Evolutionary conservation across 805 yeast genomes (phyloP).

Genomic region (Ogataea degrootiae): DNA sequence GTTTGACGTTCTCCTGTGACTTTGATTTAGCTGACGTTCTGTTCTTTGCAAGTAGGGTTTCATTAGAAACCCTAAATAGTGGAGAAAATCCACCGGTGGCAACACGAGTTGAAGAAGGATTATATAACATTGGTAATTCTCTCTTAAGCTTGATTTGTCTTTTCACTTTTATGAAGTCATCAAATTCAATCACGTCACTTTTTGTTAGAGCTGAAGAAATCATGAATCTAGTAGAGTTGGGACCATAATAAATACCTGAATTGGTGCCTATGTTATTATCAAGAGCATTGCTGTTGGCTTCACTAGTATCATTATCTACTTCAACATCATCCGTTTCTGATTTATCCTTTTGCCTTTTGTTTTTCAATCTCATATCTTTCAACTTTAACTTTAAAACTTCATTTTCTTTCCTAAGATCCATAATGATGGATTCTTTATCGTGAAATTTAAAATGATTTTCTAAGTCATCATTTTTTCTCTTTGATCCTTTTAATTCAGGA

Average conservation of each 20-base stretch:
- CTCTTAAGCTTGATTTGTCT: slow-evolving; percentile 27
- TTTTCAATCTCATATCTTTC: slow-evolving; percentile 21
- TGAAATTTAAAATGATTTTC: neutral
- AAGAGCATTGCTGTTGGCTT: neutral
- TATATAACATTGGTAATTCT: slow-evolving; percentile 21
- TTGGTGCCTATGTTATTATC: slow-evolving; percentile 9
- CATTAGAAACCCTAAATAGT: neutral
- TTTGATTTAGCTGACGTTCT: slow-evolving; percentile 10
- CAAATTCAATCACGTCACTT: slow-evolving; percentile 26
- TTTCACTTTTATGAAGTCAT: slow-evolving; percentile 25
- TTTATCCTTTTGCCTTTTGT: slow-evolving; percentile 15
- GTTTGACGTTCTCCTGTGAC: slow-evolving; percentile 29
- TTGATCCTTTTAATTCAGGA: neutral
- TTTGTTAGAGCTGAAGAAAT: slow-evolving; percentile 29
- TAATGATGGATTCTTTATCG: slow-evolving; percentile 10
- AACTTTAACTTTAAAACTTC: slow-evolving; percentile 25
- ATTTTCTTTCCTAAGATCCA: slow-evolving; percentile 23
- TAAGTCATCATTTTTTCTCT: neutral
- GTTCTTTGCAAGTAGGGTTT: slow-evolving; percentile 2
- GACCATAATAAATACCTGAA: slow-evolving; percentile 45
- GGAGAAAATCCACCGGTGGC: neutral
- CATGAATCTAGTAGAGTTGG: slow-evolving; percentile 46
- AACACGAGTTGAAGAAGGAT: slow-evolving; percentile 1
- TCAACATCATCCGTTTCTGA: slow-evolving; percentile 12
- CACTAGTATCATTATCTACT: neutral